These are phyloP conservation scores for Syzygium grande DNA, from an alignment of 345 rosid species.

Conservation along the genomic window DNA sequence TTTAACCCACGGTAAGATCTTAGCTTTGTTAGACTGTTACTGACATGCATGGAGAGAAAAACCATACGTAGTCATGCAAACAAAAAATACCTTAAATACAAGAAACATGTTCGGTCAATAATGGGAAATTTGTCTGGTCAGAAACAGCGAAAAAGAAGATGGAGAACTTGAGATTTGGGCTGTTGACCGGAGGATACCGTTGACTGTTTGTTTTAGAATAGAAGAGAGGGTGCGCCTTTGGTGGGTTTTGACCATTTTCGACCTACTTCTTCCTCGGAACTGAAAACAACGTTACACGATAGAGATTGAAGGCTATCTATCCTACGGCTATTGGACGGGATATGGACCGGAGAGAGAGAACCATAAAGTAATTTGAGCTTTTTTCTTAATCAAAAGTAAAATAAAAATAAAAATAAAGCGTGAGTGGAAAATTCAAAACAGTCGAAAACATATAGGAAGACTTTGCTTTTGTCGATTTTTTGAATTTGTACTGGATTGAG, in stretches of 20 bases:
- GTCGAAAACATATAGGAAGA: not conserved
- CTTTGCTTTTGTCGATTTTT: not conserved
- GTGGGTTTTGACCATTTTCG: not conserved
- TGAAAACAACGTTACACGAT: not conserved
- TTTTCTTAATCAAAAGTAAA: not conserved
- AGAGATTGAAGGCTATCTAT: not conserved
- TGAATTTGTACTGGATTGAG: not conserved
- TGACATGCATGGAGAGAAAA: not conserved
- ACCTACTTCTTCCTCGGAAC: not conserved
- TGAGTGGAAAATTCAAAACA: not conserved
- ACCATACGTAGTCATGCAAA: not conserved
- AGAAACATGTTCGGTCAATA: not conserved
- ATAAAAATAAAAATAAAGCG: not conserved
- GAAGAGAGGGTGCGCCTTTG: not conserved
- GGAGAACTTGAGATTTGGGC: not conserved
- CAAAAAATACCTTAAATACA: not conserved
- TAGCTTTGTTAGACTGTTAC: not conserved
- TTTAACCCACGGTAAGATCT: not conserved
- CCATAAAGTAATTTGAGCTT: not conserved
- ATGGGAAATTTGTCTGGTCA: not conserved
- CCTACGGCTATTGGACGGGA: not conserved
- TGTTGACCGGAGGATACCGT: not conserved
- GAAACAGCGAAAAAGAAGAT: not conserved
- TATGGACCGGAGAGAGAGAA: not conserved
- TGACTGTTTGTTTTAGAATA: not conserved